Evolutionary conservation across 495 filamentous ascomycete species (phyloP).

Genomic region (Penicillium bovifimosum): DNA sequence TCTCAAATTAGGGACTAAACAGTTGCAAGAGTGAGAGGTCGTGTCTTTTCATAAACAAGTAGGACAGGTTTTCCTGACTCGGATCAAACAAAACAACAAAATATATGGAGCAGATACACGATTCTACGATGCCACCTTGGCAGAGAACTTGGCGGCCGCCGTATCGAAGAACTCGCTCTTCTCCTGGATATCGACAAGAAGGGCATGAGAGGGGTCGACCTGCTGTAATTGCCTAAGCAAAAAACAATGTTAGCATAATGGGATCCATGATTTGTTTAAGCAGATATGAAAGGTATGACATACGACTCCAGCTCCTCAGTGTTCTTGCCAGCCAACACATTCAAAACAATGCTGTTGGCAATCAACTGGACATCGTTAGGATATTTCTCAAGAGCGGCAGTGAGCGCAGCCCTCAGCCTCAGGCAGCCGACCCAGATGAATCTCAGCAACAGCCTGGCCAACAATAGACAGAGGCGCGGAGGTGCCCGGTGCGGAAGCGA

Average conservation of each 20-base stretch:
- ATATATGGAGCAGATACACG: slow-evolving; percentile 2
- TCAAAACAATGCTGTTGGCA: slow-evolving; percentile 76
- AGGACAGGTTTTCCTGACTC: slow-evolving; percentile 17
- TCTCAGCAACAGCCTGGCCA: slow-evolving; percentile 84
- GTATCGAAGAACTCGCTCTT: slow-evolving; percentile 76
- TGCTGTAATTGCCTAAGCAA: slow-evolving; percentile 51
- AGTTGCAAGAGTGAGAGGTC: slow-evolving; percentile 19
- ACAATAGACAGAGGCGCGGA: slow-evolving; percentile 59
- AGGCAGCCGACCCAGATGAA: slow-evolving; percentile 82
- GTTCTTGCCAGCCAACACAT: slow-evolving; percentile 67
- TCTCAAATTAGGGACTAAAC: background rate
- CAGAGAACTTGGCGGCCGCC: slow-evolving; percentile 69
- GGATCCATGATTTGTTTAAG: background rate
- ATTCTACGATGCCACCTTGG: slow-evolving; percentile 58
- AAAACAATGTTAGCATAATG: slow-evolving; percentile 10
- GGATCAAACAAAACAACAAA: slow-evolving; percentile 20
- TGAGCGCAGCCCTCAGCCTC: slow-evolving; percentile 84
- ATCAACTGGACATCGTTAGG: slow-evolving; percentile 65
- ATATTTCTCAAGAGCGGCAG: slow-evolving; percentile 72
- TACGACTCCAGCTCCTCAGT: slow-evolving; percentile 55
- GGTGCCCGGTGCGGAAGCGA: slow-evolving; percentile 76
- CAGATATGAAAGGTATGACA: slow-evolving; percentile 11
- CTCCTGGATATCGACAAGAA: slow-evolving; percentile 64
- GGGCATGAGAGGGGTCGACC: slow-evolving; percentile 54
- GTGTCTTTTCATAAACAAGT: slow-evolving; percentile 28